phyloP scores from a whole-genome alignment of 768 basidiomycete genomes.

The Kwoniella europaea region DNA sequence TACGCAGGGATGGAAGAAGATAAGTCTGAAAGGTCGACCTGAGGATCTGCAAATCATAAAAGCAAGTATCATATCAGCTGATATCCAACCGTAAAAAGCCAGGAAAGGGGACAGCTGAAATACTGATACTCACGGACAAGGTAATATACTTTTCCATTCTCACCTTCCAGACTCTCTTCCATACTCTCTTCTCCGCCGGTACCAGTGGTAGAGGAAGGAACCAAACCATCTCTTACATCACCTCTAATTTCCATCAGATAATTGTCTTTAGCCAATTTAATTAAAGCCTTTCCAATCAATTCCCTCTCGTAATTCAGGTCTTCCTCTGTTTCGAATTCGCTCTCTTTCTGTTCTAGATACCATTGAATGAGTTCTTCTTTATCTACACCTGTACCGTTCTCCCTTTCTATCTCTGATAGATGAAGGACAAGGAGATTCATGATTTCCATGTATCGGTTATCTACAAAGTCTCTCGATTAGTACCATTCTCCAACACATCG shows the following conservation, averaged over 20 bases:
- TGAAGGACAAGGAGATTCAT: slow-evolving; percentile 81
- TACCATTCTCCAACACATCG: neutral
- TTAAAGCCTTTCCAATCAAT: slow-evolving; percentile 84
- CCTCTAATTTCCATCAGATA: slow-evolving; percentile 82
- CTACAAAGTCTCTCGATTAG: slow-evolving; percentile 16
- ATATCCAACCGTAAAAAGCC: neutral
- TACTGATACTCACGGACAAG: slow-evolving; percentile 70
- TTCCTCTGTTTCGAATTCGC: slow-evolving; percentile 78
- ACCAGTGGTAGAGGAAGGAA: slow-evolving; percentile 61
- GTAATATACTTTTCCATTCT: slow-evolving; percentile 74
- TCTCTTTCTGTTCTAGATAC: slow-evolving; percentile 91
- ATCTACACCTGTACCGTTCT: slow-evolving; percentile 76
- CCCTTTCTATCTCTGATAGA: slow-evolving; percentile 74
- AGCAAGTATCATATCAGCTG: neutral
- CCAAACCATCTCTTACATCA: slow-evolving; percentile 70
- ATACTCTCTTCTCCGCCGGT: slow-evolving; percentile 60
- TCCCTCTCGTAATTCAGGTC: slow-evolving; percentile 90
- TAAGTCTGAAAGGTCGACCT: slow-evolving; percentile 51
- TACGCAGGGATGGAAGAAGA: slow-evolving; percentile 41
- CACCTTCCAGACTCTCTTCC: slow-evolving; percentile 59
- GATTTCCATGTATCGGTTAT: slow-evolving; percentile 90
- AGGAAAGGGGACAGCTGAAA: neutral
- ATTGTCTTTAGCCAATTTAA: slow-evolving; percentile 81
- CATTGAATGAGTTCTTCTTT: slow-evolving; percentile 92
- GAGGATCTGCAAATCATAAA: slow-evolving; percentile 33